Conservation (phyloP, 257 asterid genomes). For the Penstemon eatonii region DNA sequence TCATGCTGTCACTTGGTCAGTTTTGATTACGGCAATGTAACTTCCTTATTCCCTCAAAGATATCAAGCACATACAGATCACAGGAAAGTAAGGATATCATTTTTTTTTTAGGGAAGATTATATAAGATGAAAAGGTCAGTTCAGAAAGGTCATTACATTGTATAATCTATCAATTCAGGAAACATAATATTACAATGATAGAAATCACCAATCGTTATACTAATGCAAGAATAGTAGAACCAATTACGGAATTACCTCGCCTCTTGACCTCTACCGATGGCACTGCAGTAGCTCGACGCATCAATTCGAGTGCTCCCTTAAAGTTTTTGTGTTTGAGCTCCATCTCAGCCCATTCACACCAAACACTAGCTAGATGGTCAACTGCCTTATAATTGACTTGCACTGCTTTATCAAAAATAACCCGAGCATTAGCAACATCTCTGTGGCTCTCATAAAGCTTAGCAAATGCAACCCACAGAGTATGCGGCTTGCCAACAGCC, state of each 20-base stretch:
- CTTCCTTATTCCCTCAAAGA: no score
- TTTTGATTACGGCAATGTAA: no score
- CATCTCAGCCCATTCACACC: conserved; percentile 99
- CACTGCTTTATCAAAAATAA: conserved; percentile 93
- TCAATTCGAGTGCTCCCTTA: conserved; percentile 83
- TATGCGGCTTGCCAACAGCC: conserved; percentile 98
- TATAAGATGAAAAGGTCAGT: no score
- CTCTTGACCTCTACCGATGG: conserved; percentile 95
- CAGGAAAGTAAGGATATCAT: background rate
- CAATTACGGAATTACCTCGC: conserved; percentile 88
- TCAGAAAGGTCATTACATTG: no score
- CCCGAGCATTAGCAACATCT: conserved; percentile 84
- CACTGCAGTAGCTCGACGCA: conserved; percentile 98
- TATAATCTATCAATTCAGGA: no score
- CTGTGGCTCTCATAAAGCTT: conserved; percentile 78
- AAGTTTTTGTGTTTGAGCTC: conserved; percentile 90
- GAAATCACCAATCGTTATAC: background rate
- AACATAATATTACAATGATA: background rate
- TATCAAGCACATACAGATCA: background rate
- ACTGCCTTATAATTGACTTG: conserved; percentile 88
- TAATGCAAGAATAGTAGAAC: background rate
- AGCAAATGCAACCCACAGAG: conserved; percentile 94
- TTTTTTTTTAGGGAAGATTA: no score
- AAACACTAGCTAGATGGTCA: conserved; percentile 90
- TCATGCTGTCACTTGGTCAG: no score